Evolutionary conservation across 345 rosid genomes (phyloP).

Genomic region (Ailanthus altissimus): DNA sequence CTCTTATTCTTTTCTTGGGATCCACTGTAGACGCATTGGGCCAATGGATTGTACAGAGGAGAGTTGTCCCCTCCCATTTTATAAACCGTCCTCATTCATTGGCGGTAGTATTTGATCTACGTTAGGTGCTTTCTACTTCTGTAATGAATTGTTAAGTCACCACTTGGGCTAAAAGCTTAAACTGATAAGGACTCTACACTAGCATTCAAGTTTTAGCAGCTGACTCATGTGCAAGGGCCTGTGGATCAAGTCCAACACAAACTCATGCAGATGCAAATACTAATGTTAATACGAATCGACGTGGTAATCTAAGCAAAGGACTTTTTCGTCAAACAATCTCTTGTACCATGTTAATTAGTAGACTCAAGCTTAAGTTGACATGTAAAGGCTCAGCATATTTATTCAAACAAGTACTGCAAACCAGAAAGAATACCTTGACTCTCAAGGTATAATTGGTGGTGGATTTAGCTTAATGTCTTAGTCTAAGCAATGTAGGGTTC

Average conservation of each 20-base stretch:
- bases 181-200: background rate
- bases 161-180: background rate
- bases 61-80: background rate
- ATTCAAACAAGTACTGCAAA: background rate
- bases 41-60: background rate
- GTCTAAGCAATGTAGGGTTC: background rate
- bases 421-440: background rate
- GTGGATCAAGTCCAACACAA: background rate
- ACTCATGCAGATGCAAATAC: background rate
- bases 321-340: background rate
- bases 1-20: background rate
- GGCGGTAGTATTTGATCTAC: background rate
- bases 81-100: background rate
- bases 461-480: background rate
- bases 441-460: background rate
- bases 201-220: background rate
- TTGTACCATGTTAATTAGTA: too few species aligned
- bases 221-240: background rate
- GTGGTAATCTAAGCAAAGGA: background rate
- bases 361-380: background rate
- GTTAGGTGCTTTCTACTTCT: background rate
- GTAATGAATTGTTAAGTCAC: background rate
- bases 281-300: background rate
- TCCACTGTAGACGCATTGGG: background rate
- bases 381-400: background rate